Conservation (phyloP, 495 filamentous ascomycete genomes). For the Symbiotaphrina buchneri region DNA sequence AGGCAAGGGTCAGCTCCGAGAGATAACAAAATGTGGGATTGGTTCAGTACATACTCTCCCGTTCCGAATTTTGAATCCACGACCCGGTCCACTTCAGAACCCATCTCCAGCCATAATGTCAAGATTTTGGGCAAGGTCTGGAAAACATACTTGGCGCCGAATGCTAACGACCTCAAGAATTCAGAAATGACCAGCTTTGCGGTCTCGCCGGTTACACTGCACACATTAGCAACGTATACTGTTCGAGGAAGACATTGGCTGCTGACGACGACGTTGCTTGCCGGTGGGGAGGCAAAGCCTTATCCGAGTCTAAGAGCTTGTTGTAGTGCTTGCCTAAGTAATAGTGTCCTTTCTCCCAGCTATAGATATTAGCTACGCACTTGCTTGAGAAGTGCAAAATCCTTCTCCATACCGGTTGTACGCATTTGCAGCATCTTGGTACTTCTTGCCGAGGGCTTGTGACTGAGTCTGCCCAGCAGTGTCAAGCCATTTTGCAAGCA, state of each 20-base stretch:
- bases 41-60: conserved; percentile 14
- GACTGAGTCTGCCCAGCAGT: conserved; percentile 76
- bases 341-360: conserved; percentile 94
- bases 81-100: conserved; percentile 42
- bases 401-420: conserved; percentile 14
- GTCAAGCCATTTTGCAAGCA: conserved; percentile 94
- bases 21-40: too few species aligned
- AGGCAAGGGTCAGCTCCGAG: too few species aligned
- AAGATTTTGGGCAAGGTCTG: conserved; percentile 77
- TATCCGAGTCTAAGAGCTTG: conserved; percentile 81
- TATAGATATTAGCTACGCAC: conserved; percentile 10
- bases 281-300: conserved; percentile 43
- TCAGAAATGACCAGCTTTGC: conserved; percentile 84
- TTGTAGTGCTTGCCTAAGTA: conserved; percentile 96
- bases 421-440: conserved; percentile 43
- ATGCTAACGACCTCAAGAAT: conserved; percentile 65
- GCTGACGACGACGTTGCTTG: conserved; percentile 25
- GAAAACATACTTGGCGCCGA: conserved; percentile 84
- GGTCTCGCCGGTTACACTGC: conserved; percentile 44
- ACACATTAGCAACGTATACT: not conserved
- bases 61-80: conserved; percentile 44
- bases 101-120: conserved; percentile 87
- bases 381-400: conserved; percentile 4
- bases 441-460: conserved; percentile 49
- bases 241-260: not conserved